A percentile compares a stretch with the other conserved stretches of the same genome.
Conservation (phyloP, 1,284 basidiomycete species). For the Rhizoctonia solani region DNA sequence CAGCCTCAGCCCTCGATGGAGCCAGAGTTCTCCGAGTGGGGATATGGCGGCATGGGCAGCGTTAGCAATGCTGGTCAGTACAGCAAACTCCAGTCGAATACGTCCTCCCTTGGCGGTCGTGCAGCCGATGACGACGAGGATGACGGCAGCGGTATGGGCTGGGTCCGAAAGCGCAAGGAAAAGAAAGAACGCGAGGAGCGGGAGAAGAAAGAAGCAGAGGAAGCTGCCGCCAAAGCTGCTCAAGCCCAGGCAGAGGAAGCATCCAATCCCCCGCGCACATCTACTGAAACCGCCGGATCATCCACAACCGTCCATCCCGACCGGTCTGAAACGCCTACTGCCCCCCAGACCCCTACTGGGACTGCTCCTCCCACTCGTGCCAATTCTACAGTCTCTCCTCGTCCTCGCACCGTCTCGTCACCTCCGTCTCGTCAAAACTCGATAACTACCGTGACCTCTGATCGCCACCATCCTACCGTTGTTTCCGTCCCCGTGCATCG, state of each 20-base stretch:
- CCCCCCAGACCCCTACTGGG: slow-evolving; percentile 19
- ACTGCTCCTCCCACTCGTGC: slow-evolving; percentile 15
- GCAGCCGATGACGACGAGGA: slow-evolving; percentile 56
- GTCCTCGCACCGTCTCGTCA: slow-evolving; percentile 18
- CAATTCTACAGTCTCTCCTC: slow-evolving; percentile 26
- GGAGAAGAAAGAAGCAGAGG: slow-evolving; percentile 48
- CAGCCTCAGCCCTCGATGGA: slow-evolving; percentile 46
- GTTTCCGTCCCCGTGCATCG: slow-evolving; percentile 47
- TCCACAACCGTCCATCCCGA: slow-evolving; percentile 30
- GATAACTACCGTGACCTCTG: slow-evolving; percentile 29
- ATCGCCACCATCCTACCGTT: slow-evolving; percentile 42
- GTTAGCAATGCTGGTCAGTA: slow-evolving; percentile 46
- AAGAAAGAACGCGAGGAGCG: slow-evolving; percentile 54
- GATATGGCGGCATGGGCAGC: slow-evolving; percentile 81
- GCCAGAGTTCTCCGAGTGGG: slow-evolving; percentile 83
- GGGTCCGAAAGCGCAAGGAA: slow-evolving; percentile 64
- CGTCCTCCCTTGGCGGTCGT: slow-evolving; percentile 43
- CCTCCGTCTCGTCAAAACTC: slow-evolving; percentile 25
- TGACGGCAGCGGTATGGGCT: slow-evolving; percentile 75
- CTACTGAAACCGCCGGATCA: neutral
- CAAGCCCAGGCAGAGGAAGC: slow-evolving; percentile 28
- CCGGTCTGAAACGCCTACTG: neutral
- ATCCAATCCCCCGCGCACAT: neutral
- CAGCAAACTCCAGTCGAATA: slow-evolving; percentile 46
- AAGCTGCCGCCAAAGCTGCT: slow-evolving; percentile 29